Conservation (phyloP, 75 land plant species). For the Isoetes taiwanensis region DNA sequence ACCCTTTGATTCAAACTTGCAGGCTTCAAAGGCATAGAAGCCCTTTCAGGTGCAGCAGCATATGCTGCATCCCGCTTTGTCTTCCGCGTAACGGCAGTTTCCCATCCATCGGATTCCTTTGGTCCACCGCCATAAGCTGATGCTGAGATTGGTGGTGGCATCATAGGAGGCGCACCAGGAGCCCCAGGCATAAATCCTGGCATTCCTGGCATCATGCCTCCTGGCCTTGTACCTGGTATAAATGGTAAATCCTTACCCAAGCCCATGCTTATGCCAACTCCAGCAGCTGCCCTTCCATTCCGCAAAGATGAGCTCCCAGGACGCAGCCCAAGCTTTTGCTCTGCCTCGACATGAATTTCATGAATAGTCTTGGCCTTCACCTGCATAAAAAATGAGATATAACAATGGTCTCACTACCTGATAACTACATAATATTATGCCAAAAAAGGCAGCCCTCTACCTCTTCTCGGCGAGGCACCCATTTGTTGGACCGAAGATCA, state of each 20-base stretch:
- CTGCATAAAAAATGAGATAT: slow-evolving; percentile 17
- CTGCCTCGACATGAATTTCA: slow-evolving; percentile 88
- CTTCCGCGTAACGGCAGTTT: slow-evolving; percentile 23
- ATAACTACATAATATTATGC: not conserved
- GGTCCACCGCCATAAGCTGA: slow-evolving; percentile 3
- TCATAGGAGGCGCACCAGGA: slow-evolving; percentile 2
- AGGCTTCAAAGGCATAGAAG: slow-evolving; percentile 20
- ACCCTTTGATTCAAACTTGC: slow-evolving; percentile 27
- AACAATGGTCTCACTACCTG: not conserved
- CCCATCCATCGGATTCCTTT: slow-evolving; percentile 55
- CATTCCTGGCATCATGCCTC: slow-evolving; percentile 79
- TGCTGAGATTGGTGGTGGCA: too few relatives aligned
- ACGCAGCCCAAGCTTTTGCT: slow-evolving; percentile 65
- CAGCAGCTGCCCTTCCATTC: slow-evolving; percentile 36
- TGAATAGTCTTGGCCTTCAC: slow-evolving; percentile 79
- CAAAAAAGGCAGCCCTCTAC: slow-evolving; percentile 10
- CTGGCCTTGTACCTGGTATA: slow-evolving; percentile 17
- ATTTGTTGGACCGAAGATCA: slow-evolving; percentile 65
- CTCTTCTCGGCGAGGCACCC: slow-evolving; percentile 92
- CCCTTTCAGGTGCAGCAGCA: not conserved
- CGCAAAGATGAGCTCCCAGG: slow-evolving; percentile 59
- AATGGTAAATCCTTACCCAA: not conserved
- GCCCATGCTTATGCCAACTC: not conserved
- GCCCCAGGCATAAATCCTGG: slow-evolving; percentile 38
- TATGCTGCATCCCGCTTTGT: slow-evolving; percentile 24